Percentiles rank a stretch among this genome's conserved stretches.
These are phyloP conservation scores for Malus asiatica DNA, from an alignment of 306 rosid genomes.

Conservation along the genomic window DNA sequence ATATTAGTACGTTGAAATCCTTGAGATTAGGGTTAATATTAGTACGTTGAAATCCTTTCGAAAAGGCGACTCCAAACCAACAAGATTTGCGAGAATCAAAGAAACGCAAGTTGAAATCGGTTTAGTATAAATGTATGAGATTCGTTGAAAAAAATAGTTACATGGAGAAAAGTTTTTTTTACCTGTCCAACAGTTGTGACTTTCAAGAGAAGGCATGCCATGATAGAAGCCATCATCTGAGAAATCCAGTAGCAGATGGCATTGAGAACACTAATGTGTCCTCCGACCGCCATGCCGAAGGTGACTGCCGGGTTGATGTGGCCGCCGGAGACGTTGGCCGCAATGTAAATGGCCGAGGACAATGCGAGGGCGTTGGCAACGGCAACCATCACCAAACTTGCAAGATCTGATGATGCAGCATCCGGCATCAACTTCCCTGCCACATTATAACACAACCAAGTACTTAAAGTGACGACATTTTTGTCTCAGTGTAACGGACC, in stretches of 20 bases:
- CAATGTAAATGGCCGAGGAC: conserved; percentile 40
- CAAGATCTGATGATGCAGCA: conserved; percentile 39
- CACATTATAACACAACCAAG: not conserved
- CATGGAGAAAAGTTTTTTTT: not conserved
- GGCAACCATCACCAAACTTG: conserved; percentile 50
- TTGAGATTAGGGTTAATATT: too few relatives aligned
- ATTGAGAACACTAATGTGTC: conserved; percentile 63
- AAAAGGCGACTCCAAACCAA: too few relatives aligned
- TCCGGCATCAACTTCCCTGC: conserved; percentile 69
- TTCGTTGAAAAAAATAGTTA: not conserved
- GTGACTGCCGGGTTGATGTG: conserved; percentile 89
- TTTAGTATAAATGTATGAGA: too few relatives aligned
- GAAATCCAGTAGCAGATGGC: conserved; percentile 78
- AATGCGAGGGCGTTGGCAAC: conserved; percentile 53
- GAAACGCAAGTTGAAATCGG: too few relatives aligned
- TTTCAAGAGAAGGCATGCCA: conserved; percentile 70
- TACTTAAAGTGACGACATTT: not conserved
- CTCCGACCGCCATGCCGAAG: conserved; percentile 69
- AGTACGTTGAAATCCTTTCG: too few relatives aligned
- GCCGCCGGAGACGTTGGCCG: conserved; percentile 69
- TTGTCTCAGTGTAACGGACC: not conserved
- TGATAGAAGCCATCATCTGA: conserved; percentile 66
- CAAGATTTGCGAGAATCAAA: too few relatives aligned
- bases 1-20: too few relatives aligned
- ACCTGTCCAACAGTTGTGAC: conserved; percentile 69